A percentile compares a stretch with the other conserved stretches of the same genome.
Conservation (phyloP, 2,329 filamentous ascomycete species). For the Epichloe glyceriae region DNA sequence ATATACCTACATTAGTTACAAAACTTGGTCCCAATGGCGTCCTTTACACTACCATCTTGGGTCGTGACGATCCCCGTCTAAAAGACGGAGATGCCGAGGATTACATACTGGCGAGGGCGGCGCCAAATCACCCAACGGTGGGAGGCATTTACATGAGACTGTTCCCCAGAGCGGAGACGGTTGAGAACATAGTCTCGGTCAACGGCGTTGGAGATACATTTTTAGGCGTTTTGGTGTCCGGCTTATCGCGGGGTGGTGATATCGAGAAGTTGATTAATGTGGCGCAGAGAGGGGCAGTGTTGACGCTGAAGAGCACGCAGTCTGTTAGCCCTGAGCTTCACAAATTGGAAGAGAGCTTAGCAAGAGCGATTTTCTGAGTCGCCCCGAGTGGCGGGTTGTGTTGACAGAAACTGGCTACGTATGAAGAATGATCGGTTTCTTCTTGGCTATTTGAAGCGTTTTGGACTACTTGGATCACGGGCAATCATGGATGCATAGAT, state of each 20-base stretch:
- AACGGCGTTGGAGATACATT: constrained; percentile 95
- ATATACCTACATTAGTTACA: constrained; percentile 71
- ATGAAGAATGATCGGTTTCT: too few species aligned
- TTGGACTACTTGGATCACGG: too few species aligned
- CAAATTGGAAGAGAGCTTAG: constrained; percentile 28
- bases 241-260: constrained; percentile 48
- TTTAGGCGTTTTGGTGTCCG: constrained; percentile 71
- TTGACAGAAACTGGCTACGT: too few species aligned
- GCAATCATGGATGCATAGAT: too few species aligned
- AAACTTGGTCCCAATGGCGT: constrained; percentile 71
- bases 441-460: too few species aligned
- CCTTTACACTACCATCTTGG: constrained; percentile 59
- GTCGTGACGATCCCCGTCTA: constrained; percentile 54
- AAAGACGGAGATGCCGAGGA: constrained; percentile 46
- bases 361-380: constrained; percentile 7
- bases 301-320: constrained; percentile 63
- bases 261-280: constrained; percentile 55
- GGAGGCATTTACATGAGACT: constrained; percentile 73
- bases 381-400: background rate
- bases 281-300: constrained; percentile 68
- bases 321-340: constrained; percentile 52
- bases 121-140: constrained; percentile 36
- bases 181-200: constrained; percentile 70
- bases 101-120: constrained; percentile 58
- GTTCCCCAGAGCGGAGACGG: constrained; percentile 52